Evolutionary conservation across 345 rosid species (phyloP).

Genomic region (Citrus mangshanensis): DNA sequence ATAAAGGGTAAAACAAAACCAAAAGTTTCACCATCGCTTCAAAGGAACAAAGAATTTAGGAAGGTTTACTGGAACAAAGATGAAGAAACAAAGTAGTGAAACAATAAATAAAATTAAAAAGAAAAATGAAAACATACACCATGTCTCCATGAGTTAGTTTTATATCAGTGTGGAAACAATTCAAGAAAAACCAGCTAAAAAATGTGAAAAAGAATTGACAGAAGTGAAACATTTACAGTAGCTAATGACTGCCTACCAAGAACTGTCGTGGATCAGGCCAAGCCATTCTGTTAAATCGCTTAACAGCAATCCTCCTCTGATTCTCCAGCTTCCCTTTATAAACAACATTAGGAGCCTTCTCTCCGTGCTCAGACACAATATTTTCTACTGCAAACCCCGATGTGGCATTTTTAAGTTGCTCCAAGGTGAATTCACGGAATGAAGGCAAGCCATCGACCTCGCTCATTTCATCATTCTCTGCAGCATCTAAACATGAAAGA

Average conservation of each 20-base stretch:
- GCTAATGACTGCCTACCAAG: conserved; percentile 40
- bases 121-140: background rate
- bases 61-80: background rate
- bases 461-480: conserved; percentile 53
- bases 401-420: conserved; percentile 75
- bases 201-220: background rate
- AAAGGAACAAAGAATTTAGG: background rate
- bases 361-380: conserved; percentile 94
- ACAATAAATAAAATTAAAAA: background rate
- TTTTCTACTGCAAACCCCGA: conserved; percentile 88
- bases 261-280: conserved; percentile 94
- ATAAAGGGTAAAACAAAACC: background rate
- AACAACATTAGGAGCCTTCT: conserved; percentile 94
- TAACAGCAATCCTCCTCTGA: conserved; percentile 79
- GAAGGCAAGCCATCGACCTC: conserved; percentile 48
- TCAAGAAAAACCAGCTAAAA: background rate
- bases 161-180: background rate
- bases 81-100: background rate
- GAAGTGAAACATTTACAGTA: background rate
- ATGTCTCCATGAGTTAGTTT: background rate
- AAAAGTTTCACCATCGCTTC: background rate
- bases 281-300: conserved; percentile 78
- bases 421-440: conserved; percentile 74
- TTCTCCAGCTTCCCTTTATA: conserved; percentile 87
- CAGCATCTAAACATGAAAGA: conserved; percentile 14